Evolutionary conservation across 306 rosid species (phyloP).

Genomic region (Pueraria montana): DNA sequence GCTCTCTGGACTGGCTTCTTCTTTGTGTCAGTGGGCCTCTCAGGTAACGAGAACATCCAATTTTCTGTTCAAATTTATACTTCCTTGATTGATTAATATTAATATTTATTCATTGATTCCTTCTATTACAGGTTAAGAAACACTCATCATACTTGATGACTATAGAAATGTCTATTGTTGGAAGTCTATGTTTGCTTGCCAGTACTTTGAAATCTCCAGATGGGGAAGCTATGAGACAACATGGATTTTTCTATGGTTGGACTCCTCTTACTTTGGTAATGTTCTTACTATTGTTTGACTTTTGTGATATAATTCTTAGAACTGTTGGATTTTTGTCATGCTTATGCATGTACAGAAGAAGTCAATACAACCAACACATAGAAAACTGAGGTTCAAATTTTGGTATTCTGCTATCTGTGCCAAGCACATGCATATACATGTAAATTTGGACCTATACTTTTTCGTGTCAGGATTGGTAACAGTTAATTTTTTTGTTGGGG

Average conservation of each 20-base stretch:
- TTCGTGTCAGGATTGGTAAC: not conserved
- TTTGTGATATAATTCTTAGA: slow-evolving; percentile 30
- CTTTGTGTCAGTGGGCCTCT: slow-evolving; percentile 99
- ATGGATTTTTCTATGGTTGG: slow-evolving; percentile 91
- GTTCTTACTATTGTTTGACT: slow-evolving; percentile 41
- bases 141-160: slow-evolving; percentile 98
- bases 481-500: slow-evolving; percentile 3
- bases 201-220: slow-evolving; percentile 92
- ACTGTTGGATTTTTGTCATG: slow-evolving; percentile 12
- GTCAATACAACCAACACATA: slow-evolving; percentile 22
- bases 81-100: slow-evolving; percentile 18
- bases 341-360: slow-evolving; percentile 29
- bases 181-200: slow-evolving; percentile 78
- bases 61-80: slow-evolving; percentile 33
- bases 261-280: slow-evolving; percentile 85
- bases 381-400: slow-evolving; percentile 23
- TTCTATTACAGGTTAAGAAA: slow-evolving; percentile 82
- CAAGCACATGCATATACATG: slow-evolving; percentile 21
- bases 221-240: slow-evolving; percentile 81
- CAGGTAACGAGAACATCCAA: slow-evolving; percentile 70
- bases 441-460: not conserved
- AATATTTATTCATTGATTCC: slow-evolving; percentile 34
- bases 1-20: slow-evolving; percentile 95
- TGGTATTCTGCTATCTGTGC: not conserved
- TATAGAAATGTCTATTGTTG: slow-evolving; percentile 93